Evolutionary conservation across 192 early-diverging fungal species (phyloP).

Genomic region (Backusella mclennaniae): DNA sequence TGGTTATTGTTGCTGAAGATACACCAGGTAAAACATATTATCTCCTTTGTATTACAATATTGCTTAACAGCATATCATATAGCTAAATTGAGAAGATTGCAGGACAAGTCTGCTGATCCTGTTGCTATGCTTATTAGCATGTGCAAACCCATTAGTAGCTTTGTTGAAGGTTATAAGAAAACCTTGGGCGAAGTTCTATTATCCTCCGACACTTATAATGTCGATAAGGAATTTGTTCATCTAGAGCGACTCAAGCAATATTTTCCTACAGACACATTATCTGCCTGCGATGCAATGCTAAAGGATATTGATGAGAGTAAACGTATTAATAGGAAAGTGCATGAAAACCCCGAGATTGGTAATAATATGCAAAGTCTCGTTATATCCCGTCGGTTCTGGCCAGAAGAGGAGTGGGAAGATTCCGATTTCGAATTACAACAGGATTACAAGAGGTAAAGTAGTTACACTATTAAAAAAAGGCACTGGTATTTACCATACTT

Average conservation of each 20-base stretch:
- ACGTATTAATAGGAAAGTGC: slow-evolving; percentile 7
- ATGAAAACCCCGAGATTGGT: not conserved
- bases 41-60: not conserved
- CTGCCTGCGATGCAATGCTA: slow-evolving; percentile 14
- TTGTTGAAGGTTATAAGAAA: slow-evolving; percentile 17
- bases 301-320: slow-evolving; percentile 17
- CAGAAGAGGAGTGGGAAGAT: slow-evolving; percentile 12
- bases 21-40: not conserved
- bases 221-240: not conserved
- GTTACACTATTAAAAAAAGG: not conserved
- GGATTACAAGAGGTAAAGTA: not conserved
- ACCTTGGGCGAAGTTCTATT: not conserved
- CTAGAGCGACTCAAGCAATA: slow-evolving; percentile 17
- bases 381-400: slow-evolving; percentile 16
- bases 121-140: slow-evolving; percentile 24
- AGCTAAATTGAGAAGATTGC: slow-evolving; percentile 17
- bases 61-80: not conserved
- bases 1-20: slow-evolving; percentile 6
- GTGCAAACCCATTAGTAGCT: slow-evolving; percentile 11
- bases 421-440: not conserved
- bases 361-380: slow-evolving; percentile 6
- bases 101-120: slow-evolving; percentile 6
- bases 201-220: slow-evolving; percentile 4
- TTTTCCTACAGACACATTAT: not conserved
- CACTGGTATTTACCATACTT: not conserved